Conservation (phyloP, 2,329 filamentous ascomycete species). For the Passalora sequoiae region DNA sequence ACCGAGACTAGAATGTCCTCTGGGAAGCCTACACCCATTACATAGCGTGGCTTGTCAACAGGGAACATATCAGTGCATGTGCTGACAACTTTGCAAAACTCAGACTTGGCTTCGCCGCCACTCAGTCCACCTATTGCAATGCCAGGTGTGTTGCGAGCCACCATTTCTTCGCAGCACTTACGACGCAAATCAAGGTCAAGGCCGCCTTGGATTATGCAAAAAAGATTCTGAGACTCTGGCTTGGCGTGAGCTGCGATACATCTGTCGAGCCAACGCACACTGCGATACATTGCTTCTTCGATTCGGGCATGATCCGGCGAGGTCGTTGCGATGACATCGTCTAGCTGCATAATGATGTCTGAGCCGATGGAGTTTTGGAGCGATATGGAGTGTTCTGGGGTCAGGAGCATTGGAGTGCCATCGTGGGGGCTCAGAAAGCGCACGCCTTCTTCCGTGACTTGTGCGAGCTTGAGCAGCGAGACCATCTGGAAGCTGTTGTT, state of each 20-base stretch:
- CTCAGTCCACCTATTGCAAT: constrained; percentile 94
- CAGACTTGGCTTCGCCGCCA: constrained; percentile 87
- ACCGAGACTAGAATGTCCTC: constrained; percentile 93
- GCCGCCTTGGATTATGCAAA: constrained; percentile 97
- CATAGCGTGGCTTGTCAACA: constrained; percentile 90
- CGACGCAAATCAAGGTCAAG: constrained; percentile 79
- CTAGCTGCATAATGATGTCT: constrained; percentile 99
- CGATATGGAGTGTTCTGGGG: constrained; percentile 92
- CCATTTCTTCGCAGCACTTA: constrained; percentile 82
- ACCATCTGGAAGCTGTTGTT: constrained; percentile 95
- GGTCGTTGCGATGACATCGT: constrained; percentile 95
- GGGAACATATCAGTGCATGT: constrained; percentile 82
- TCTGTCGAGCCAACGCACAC: constrained; percentile 89
- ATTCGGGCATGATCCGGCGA: constrained; percentile 84
- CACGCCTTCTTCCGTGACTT: constrained; percentile 91
- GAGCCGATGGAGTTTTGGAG: constrained; percentile 96
- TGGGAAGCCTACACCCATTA: constrained; percentile 97
- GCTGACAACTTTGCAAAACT: constrained; percentile 80
- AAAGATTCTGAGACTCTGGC: constrained; percentile 80
- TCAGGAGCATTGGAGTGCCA: constrained; percentile 90
- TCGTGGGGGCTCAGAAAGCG: constrained; percentile 95
- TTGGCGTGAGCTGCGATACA: constrained; percentile 87
- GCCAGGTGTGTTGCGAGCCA: constrained; percentile 82
- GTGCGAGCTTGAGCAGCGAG: constrained; percentile 85
- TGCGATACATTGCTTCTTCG: constrained; percentile 90